Percentiles rank a stretch among this genome's conserved stretches.
phyloP scores from a whole-genome alignment of 2,329 filamentous ascomycete genomes.

The Fusarium buxicola region DNA sequence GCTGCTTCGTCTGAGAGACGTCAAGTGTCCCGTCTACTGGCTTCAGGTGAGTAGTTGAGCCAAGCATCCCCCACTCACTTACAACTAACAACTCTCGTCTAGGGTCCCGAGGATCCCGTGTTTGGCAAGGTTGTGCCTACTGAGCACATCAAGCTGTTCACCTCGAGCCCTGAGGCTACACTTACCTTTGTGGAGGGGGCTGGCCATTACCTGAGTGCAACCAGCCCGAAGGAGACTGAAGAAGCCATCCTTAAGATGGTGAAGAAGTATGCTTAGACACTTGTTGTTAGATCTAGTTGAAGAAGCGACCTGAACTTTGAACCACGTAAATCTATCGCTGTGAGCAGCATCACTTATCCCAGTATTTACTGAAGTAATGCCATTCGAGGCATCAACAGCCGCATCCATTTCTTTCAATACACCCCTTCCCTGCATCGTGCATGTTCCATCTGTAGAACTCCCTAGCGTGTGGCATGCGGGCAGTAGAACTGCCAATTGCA shows the following conservation, averaged over 20 bases:
- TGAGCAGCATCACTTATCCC: background rate
- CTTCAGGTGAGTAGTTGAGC: constrained; percentile 55
- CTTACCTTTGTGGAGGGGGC: constrained; percentile 58
- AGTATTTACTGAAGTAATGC: background rate
- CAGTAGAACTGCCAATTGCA: constrained; percentile 1
- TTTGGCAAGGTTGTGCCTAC: constrained; percentile 55
- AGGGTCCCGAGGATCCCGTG: constrained; percentile 60
- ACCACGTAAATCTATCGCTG: background rate
- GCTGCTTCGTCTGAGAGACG: constrained; percentile 57
- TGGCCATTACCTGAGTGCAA: constrained; percentile 62
- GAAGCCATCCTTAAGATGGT: constrained; percentile 59
- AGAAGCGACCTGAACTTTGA: background rate
- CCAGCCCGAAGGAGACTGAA: constrained; percentile 59
- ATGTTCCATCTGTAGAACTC: background rate
- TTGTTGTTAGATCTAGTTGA: background rate
- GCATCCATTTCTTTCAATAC: too few species aligned
- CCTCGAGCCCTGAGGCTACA: constrained; percentile 56
- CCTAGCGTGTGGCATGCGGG: background rate
- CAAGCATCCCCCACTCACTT: constrained; percentile 1
- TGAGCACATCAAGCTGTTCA: constrained; percentile 65
- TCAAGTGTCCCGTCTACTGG: constrained; percentile 65
- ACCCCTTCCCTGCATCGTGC: background rate
- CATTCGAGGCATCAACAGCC: background rate
- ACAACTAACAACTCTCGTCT: constrained; percentile 10
- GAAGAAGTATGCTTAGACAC: constrained; percentile 51